Base-by-base conservation (phyloP, 2,329 filamentous ascomycete genomes). In the Paraphaeosphaeria sporulosa region DNA sequence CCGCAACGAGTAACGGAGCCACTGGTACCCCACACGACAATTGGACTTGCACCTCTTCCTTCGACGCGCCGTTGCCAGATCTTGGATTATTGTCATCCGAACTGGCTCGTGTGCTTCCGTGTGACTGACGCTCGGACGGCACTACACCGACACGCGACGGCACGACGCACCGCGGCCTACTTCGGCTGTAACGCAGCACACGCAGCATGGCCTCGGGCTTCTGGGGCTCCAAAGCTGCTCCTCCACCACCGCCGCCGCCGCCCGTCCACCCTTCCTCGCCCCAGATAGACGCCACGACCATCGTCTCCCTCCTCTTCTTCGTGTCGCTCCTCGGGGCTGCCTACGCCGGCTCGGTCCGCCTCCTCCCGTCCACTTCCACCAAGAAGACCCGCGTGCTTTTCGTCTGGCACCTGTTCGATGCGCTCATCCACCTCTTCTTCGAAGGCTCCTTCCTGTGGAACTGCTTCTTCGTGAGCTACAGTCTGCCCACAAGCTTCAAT, bases 351-450 rank as follows among this genome's bases (percentile, higher is more conserved):
- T 85, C 84, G 44, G 69, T 78, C 19, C 69, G 71, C 44, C 74
- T 85, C 10, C 82, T 90, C 27, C 86, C 89, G 4, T 73, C 79
- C 19, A 72, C 82, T 1, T 82, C 87, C 12, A 79, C 85, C 1
- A 75, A 80, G 40, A 86, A 88, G 54, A 84, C 85, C 58, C 92
- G 93, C 63, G 81, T 91, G 74, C 88, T 97, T 65, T 97, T 97
- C 84, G 86, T 96, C 80, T 97, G 94, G 94, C 94, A 97, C 81
- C 86, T 92, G 40, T 96, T 96, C 80, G 94, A 97, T 78, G 92
- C 92, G 34, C 85, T 97, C 46, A 94, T 94, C 72, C 95, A 99
- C 82, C 88, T 96, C 79, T 83, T 93, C 76, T 90, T 98, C 76
- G 94, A 98, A 81, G 94, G 93, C 56, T 90, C 88, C 71, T 98